phyloP scores from a whole-genome alignment of 108 stramenopile genomes.

The Pseudonitzschia pungens region DNA sequence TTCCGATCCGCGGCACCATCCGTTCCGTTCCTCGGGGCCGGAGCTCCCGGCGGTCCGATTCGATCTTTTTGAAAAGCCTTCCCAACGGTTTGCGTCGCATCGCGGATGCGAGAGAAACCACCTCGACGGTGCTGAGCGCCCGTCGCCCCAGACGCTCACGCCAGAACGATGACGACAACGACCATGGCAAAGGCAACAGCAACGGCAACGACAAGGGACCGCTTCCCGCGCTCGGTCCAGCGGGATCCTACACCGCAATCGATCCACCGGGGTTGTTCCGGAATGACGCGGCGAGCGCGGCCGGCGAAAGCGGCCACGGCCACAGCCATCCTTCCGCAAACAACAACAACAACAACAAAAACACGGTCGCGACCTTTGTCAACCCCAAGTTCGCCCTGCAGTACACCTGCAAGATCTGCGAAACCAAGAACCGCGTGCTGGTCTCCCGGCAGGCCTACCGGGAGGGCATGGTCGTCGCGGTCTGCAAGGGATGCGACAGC shows the following conservation, averaged over 20 bases:
- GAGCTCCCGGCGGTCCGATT: too few species aligned
- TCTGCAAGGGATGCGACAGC: constrained; percentile 62
- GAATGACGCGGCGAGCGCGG: neutral
- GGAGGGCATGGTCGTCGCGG: constrained; percentile 71
- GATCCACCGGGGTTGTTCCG: neutral
- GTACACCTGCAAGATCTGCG: constrained; percentile 80
- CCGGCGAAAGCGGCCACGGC: neutral
- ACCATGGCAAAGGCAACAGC: neutral
- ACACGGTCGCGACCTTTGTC: constrained; percentile 23
- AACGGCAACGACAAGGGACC: neutral
- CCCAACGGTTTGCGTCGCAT: too few species aligned
- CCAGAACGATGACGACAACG: neutral
- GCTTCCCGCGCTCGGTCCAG: constrained; percentile 27
- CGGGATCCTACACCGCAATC: neutral
- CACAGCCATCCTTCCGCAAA: neutral
- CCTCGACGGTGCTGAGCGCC: too few species aligned
- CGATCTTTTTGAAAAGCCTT: too few species aligned
- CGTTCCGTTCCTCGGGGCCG: too few species aligned
- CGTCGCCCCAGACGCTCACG: neutral
- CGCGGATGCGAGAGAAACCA: too few species aligned
- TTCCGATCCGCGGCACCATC: too few species aligned
- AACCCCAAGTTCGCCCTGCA: constrained; percentile 67
- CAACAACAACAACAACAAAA: neutral
- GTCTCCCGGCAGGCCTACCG: constrained; percentile 64
- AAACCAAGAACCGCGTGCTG: constrained; percentile 53